These are phyloP conservation scores for Hypsizygus marmoreus DNA, from an alignment of 768 basidiomycete genomes.

Conservation along the genomic window DNA sequence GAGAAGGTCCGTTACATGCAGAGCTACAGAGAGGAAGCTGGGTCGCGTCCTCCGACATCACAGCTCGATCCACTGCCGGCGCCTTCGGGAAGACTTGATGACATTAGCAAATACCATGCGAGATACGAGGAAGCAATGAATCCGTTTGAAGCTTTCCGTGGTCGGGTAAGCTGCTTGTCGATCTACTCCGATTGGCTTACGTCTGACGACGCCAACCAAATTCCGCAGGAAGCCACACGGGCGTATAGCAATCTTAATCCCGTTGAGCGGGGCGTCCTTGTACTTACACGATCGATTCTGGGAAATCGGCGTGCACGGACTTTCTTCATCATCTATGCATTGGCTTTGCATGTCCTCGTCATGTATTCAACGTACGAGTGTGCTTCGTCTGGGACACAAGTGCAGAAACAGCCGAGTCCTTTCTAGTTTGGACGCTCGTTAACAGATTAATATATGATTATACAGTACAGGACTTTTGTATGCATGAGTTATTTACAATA, in stretches of 20 bases:
- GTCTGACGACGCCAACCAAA: not conserved
- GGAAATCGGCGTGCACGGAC: conserved; percentile 89
- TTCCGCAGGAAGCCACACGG: conserved; percentile 83
- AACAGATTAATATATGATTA: conserved; percentile 10
- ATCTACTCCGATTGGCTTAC: conserved; percentile 4
- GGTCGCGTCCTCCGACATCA: conserved; percentile 52
- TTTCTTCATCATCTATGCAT: conserved; percentile 86
- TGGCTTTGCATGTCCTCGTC: conserved; percentile 78
- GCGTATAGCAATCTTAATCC: conserved; percentile 92
- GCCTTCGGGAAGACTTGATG: conserved; percentile 51
- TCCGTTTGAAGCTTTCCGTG: conserved; percentile 96
- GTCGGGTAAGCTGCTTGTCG: conserved; percentile 63
- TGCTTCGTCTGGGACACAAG: conserved; percentile 48
- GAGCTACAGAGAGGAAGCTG: conserved; percentile 82
- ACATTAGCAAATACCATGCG: conserved; percentile 86
- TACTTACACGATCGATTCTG: conserved; percentile 81
- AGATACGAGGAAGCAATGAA: conserved; percentile 98
- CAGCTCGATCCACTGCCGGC: conserved; percentile 71
- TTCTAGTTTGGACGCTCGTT: conserved; percentile 23
- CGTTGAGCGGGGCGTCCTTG: conserved; percentile 84
- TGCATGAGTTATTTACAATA: conserved; percentile 15
- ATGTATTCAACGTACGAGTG: conserved; percentile 80
- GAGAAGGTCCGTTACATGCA: conserved; percentile 99
- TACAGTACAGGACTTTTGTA: conserved; percentile 23
- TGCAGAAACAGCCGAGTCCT: conserved; percentile 56